Base-by-base conservation (phyloP, 768 basidiomycete genomes). In the Auriculariales sp. region DNA sequence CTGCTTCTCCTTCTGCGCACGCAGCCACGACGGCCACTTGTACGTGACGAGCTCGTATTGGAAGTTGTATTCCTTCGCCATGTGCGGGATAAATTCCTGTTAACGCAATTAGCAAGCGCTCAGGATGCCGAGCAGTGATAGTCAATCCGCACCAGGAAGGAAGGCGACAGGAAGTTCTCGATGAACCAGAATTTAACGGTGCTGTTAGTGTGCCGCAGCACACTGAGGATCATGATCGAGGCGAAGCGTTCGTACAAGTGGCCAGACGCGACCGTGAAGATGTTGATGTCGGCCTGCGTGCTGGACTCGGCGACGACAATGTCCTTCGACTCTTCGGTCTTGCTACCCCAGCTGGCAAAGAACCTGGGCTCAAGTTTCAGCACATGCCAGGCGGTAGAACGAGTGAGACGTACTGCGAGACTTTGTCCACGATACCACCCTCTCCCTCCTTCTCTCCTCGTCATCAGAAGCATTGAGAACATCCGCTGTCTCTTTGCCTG, bases 121-220 rank as follows among this genome's bases (percentile, higher is more conserved):
- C n/a, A n/a, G 33, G 10, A 7, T 2, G 49, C 12, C 9, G 32
- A 50, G 12, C 7, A 3, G n/a, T 5, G 14, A 15, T 29, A 15
- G 22, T 12, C 53, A 28, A 3, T 6, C 68, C 78, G 57, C 56
- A 89, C 91, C 52, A 97, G 66, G 77, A 99, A 99, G 0, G 92
- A 86, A 0, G 94, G 95, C 0, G 94, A 98, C 12, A 98, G 74
- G 75, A 99, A 99, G 67, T 99, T 98, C 62, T 95, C 88, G 55
- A 99, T 98, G 66, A 98, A 98, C 95, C 95, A 98, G 68, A 98
- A 99, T 64, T 99, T 99, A 64, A 99, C 93, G 25, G 79, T 84
- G 58, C 83, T 86, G 17, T 91, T 81, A 15, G 95, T 98, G 60
- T 98, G 94, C 33, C 82, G 81, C 55, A 98, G 71, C 28, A 99